Evolutionary conservation across 352 stramenopile species (phyloP), one percentile per base, ranked within the genome.

Genomic region (Labyrinthula sp.): DNA sequence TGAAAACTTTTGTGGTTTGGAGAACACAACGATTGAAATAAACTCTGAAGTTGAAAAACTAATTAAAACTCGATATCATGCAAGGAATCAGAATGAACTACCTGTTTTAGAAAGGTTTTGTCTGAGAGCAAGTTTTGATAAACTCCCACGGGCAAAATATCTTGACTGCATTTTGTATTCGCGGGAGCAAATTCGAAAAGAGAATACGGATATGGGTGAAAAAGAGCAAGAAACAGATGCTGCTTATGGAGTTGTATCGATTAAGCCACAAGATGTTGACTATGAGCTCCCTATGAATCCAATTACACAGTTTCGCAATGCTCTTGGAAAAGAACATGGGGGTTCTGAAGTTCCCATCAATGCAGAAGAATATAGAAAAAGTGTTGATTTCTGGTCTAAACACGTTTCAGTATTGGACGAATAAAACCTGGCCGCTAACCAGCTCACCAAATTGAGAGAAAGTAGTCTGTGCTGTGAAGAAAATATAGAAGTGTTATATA

Each of bases 91-190:
- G 18, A 75, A 92, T 54, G 87, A 96, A 45, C 64, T 95, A 21
- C 82, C 87, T 5, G 82, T 96, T 46, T 41, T 86, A 27, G 58
- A 59, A 24, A 46, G 69, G 34, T 75, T 57, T 38, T 58, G 56
- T 30, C n/a, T 77, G 0, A 65, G 50, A 18, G 63, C 75, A 12
- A 24, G 54, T 27, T 48, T 64, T 0, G 60, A 66, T 12, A 27
- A 57, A 1, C 50, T 79, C 27, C 69, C 69, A 0, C 31, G 61
- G n/a, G 81, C 84, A 40, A 84, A 89, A 58, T 93, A 82, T 61
- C 60, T 97, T 24, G 87, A 95, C 68, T 74, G 95, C 40, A 95
- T 97, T 54, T 62, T 95, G 8, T 97, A 97, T 72, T 93, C 79
- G 40, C 71, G 87, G 35, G 84, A 95, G 48, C 87, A 97, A 69